These are phyloP conservation scores for Coemansia sp. DNA, from an alignment of 192 early-diverging fungal species.

Conservation along the genomic window DNA sequence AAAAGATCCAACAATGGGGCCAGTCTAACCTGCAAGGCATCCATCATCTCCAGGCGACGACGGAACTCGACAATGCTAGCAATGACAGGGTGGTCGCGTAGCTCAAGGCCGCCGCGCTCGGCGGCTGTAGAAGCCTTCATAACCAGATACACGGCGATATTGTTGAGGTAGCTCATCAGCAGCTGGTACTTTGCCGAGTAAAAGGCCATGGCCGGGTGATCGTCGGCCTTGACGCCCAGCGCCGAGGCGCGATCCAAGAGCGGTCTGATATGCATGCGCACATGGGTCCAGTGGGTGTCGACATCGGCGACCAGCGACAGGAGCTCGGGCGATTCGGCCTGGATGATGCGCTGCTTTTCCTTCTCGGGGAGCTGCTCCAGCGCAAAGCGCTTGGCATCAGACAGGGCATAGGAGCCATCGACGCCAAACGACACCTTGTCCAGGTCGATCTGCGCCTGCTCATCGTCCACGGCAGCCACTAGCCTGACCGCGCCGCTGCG, in stretches of 20 bases:
- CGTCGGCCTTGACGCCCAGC: slow-evolving; percentile 29
- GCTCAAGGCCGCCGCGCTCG: slow-evolving; percentile 48
- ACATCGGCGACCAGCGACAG: slow-evolving; percentile 63
- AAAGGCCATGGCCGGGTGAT: slow-evolving; percentile 51
- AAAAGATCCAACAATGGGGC: slow-evolving; percentile 55
- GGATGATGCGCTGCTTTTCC: slow-evolving; percentile 64
- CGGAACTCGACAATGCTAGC: slow-evolving; percentile 71
- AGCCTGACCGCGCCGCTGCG: slow-evolving; percentile 18
- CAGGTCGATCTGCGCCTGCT: slow-evolving; percentile 23
- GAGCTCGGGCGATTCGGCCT: slow-evolving; percentile 73
- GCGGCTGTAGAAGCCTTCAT: slow-evolving; percentile 60
- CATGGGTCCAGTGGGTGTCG: slow-evolving; percentile 21
- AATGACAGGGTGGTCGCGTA: slow-evolving; percentile 84
- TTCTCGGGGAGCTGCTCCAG: slow-evolving; percentile 57
- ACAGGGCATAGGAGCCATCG: slow-evolving; percentile 27
- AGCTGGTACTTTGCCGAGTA: slow-evolving; percentile 51
- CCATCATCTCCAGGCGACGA: slow-evolving; percentile 68
- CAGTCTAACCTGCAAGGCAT: slow-evolving; percentile 62
- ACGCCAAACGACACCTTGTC: slow-evolving; percentile 19
- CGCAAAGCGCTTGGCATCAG: slow-evolving; percentile 32
- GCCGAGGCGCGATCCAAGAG: slow-evolving; percentile 23
- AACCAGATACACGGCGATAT: slow-evolving; percentile 84
- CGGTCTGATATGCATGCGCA: slow-evolving; percentile 37
- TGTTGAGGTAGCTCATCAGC: slow-evolving; percentile 78
- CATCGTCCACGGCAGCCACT: slow-evolving; percentile 26